Base-by-base conservation (phyloP, 2,329 filamentous ascomycete genomes). In the Dichotomopilus funicola region DNA sequence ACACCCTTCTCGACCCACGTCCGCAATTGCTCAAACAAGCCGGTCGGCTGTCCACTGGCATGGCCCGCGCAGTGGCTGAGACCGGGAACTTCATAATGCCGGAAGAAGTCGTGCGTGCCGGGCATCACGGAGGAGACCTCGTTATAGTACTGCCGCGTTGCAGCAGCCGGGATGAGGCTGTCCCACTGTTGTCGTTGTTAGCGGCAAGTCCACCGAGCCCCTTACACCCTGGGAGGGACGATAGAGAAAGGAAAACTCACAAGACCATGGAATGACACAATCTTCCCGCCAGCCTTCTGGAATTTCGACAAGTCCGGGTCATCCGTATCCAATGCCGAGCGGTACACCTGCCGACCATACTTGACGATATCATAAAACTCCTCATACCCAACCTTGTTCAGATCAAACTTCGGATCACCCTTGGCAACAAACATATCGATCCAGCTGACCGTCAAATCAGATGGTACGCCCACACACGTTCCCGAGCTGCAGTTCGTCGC, bases 201-300 rank as follows among this genome's bases (percentile, higher is more conserved):
- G 36, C 8, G 36, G 36, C 2, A 38, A 38, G 36, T 12, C 7
- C 8, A 12, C 8, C n/a, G n/a, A n/a, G n/a, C n/a, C n/a, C n/a
- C n/a, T n/a, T n/a, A n/a, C n/a, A n/a, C n/a, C n/a, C n/a, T n/a
- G n/a, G n/a, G n/a, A n/a, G n/a, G n/a, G n/a, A n/a, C n/a, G n/a
- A n/a, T n/a, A n/a, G n/a, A n/a, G 36, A 38, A 12, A 8, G 4
- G 7, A 1, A 78, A 10, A 42, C 56, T 51, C 13, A 59, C 65
- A 48, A 69, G 61, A 10, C 73, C 73, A 58, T 81, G 78, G 67
- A 72, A 80, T 57, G 75, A 73, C 10, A 80, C 65, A n/a, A 80
- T 60, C 61, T 79, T 80, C n/a, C 75, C 76, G 36, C 76, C 76
- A 0, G 68, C 63, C 0, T 65, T 51, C 10, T 72, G 64, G 67